A percentile compares a stretch with the other conserved stretches of the same genome.
Conservation (phyloP, 345 rosid genomes). For the Cardamine resedifolia region DNA sequence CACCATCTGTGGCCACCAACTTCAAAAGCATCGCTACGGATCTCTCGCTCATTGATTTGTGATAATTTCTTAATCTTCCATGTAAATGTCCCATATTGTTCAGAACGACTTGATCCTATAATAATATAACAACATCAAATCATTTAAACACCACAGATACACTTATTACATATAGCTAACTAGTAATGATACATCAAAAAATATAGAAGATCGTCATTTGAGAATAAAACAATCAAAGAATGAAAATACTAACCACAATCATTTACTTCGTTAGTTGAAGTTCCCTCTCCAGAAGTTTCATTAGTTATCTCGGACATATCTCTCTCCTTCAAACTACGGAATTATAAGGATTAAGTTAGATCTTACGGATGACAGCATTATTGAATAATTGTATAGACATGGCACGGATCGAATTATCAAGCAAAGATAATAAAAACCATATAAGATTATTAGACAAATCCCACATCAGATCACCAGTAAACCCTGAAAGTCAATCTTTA, state of each 20-base stretch:
- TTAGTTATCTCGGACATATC: slow-evolving; percentile 62
- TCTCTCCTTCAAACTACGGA: background rate
- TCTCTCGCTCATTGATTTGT: background rate
- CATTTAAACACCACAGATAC: background rate
- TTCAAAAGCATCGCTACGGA: background rate
- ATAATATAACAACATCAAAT: background rate
- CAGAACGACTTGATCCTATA: background rate
- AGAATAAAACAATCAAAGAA: background rate
- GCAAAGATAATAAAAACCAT: background rate
- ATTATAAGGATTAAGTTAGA: background rate
- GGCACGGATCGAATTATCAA: background rate
- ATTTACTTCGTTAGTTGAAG: background rate
- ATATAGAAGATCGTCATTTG: slow-evolving; percentile 19
- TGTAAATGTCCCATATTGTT: background rate
- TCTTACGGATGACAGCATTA: too few species aligned
- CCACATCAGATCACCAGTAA: background rate
- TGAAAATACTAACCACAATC: slow-evolving; percentile 17
- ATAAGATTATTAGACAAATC: background rate
- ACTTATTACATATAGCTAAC: background rate
- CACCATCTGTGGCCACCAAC: background rate
- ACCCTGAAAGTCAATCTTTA: background rate
- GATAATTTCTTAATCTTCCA: background rate
- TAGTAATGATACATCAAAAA: background rate
- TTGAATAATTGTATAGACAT: too few species aligned
- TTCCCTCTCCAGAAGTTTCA: slow-evolving; percentile 52